phyloP scores from a whole-genome alignment of 352 stramenopile species.

The Aphanomyces cochlioides region DNA sequence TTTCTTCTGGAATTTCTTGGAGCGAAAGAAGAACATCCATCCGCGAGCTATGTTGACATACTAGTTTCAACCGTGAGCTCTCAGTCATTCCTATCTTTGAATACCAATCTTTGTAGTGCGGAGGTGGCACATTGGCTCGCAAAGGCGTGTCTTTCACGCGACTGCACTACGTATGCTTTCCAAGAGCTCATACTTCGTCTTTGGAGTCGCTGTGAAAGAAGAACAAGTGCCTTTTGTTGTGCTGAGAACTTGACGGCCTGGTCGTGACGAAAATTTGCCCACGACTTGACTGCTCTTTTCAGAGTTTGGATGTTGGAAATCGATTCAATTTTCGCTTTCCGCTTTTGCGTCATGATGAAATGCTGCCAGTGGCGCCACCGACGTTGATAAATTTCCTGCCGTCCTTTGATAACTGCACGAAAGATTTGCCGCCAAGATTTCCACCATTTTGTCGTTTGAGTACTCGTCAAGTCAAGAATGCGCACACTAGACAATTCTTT shows the following conservation, averaged over 20 bases:
- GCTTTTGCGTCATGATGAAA: neutral
- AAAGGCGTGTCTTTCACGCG: neutral
- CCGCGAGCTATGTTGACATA: too few species aligned
- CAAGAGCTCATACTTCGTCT: neutral
- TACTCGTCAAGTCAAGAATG: neutral
- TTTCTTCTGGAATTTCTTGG: too few species aligned
- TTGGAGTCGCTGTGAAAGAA: neutral
- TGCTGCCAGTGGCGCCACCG: neutral
- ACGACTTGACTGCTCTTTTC: neutral
- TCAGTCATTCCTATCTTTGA: neutral
- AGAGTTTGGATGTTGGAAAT: neutral
- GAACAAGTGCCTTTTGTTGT: neutral
- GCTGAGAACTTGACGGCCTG: neutral
- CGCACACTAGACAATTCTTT: too few species aligned
- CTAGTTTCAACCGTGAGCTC: too few species aligned
- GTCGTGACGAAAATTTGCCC: neutral
- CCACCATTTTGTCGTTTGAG: conserved; percentile 1
- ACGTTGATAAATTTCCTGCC: neutral
- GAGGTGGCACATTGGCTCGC: neutral
- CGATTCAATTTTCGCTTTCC: neutral
- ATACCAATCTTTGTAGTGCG: neutral
- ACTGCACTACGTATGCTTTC: neutral
- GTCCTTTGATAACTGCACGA: neutral
- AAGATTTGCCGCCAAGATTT: neutral
- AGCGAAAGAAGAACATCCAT: too few species aligned